These are phyloP conservation scores for Scleromitrula shiraiana DNA, from an alignment of 2,329 filamentous ascomycete genomes.

Conservation along the genomic window DNA sequence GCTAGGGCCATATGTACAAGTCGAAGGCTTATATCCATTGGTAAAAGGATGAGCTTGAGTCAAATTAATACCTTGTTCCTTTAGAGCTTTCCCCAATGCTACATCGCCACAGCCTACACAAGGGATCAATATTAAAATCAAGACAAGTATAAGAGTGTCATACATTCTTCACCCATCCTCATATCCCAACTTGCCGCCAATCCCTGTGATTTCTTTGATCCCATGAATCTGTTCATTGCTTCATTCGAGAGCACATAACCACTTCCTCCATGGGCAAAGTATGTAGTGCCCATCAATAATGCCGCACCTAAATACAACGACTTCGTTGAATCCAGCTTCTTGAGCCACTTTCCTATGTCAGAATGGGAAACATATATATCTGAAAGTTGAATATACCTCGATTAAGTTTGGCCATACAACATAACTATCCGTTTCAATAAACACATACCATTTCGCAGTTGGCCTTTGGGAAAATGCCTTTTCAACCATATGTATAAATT, in stretches of 20 bases:
- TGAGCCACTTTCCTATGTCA: conserved; percentile 34
- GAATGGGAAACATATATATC: too few species aligned
- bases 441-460: conserved; percentile 49
- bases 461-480: conserved; percentile 43
- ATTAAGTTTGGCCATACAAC: conserved; percentile 45
- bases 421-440: conserved; percentile 52
- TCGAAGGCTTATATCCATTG: conserved; percentile 47
- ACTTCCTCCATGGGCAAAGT: conserved; percentile 49
- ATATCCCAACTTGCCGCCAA: conserved; percentile 41
- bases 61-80: conserved; percentile 38
- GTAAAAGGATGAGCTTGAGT: conserved; percentile 43
- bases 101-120: conserved; percentile 39
- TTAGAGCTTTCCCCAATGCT: conserved; percentile 39
- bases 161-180: conserved; percentile 33
- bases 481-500: conserved; percentile 51
- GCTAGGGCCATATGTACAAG: conserved; percentile 29
- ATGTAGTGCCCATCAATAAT: conserved; percentile 34
- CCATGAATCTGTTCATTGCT: conserved; percentile 40
- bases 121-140: not conserved
- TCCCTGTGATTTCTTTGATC: conserved; percentile 32
- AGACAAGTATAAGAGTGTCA: not conserved
- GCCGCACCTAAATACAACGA: conserved; percentile 40
- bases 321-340: conserved; percentile 35
- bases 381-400: not conserved
- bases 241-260: conserved; percentile 45